Conservation (phyloP, 75 land plant genomes). For the Selaginella tamariscina region DNA sequence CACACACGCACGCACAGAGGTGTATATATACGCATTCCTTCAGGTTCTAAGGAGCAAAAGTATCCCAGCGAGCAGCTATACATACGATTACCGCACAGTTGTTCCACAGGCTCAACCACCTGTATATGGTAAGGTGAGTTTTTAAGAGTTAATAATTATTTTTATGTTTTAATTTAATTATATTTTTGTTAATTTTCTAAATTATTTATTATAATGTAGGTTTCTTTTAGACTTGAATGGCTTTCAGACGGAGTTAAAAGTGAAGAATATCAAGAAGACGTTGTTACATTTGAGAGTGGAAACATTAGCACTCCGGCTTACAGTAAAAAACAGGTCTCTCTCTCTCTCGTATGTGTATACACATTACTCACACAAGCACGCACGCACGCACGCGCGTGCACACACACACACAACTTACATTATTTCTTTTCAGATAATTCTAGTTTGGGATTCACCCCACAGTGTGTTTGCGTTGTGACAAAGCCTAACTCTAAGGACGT, state of each 20-base stretch:
- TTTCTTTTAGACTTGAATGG: constrained; percentile 75
- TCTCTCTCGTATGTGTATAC: too few relatives aligned
- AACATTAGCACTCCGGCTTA: constrained; percentile 75
- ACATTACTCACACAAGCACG: too few relatives aligned
- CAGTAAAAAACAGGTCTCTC: constrained; percentile 71
- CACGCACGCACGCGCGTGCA: too few relatives aligned
- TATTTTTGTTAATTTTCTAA: background rate
- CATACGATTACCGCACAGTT: background rate
- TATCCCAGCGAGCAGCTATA: background rate
- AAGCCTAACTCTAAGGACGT: constrained; percentile 79
- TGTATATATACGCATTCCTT: too few relatives aligned
- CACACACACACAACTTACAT: too few relatives aligned
- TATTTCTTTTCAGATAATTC: constrained; percentile 43
- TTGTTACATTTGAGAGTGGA: constrained; percentile 88
- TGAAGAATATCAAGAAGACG: constrained; percentile 69
- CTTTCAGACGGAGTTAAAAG: constrained; percentile 45
- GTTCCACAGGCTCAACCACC: background rate
- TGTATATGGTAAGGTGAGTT: background rate
- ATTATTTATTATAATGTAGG: constrained; percentile 30
- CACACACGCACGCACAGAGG: too few relatives aligned
- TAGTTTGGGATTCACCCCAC: constrained; percentile 89
- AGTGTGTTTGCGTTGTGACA: constrained; percentile 66
- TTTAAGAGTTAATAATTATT: too few relatives aligned
- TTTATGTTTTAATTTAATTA: too few relatives aligned
- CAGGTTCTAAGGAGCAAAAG: background rate